phyloP scores from a whole-genome alignment of 2,329 filamentous ascomycete species.

The Bipolaris oryzae region DNA sequence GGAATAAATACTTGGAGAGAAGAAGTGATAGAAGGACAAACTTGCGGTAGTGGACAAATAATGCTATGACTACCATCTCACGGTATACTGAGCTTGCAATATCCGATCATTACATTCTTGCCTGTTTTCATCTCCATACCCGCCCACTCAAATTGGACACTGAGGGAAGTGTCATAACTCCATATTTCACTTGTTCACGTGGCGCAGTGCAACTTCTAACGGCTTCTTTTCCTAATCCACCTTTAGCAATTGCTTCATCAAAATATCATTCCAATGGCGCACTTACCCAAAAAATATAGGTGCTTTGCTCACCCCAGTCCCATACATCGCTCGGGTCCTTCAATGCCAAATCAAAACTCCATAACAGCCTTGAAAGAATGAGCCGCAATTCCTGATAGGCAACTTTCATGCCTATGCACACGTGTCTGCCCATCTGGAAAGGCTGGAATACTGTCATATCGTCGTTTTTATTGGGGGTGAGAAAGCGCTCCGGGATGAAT shows the following conservation, averaged over 20 bases:
- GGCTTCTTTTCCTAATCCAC: slow-evolving; percentile 4
- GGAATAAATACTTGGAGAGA: neutral
- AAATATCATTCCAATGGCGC: neutral
- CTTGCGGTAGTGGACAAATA: neutral
- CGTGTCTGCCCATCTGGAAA: slow-evolving; percentile 35
- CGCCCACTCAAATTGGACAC: neutral
- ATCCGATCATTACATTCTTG: too few relatives aligned
- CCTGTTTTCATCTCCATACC: too few relatives aligned
- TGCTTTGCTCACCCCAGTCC: slow-evolving; percentile 34
- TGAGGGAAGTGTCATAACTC: neutral
- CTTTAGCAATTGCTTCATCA: neutral
- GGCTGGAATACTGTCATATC: slow-evolving; percentile 31
- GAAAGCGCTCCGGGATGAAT: slow-evolving; percentile 46
- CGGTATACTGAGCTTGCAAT: too few relatives aligned
- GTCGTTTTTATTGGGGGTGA: slow-evolving; percentile 27
- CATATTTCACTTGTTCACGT: neutral
- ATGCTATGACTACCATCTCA: too few relatives aligned
- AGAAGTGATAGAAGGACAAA: neutral
- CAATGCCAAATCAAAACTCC: slow-evolving; percentile 44
- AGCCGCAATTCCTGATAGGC: slow-evolving; percentile 45
- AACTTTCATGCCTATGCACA: slow-evolving; percentile 35
- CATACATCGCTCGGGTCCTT: slow-evolving; percentile 16
- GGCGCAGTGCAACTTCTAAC: neutral
- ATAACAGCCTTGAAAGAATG: slow-evolving; percentile 50
- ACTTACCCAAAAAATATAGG: slow-evolving; percentile 32